Evolutionary conservation across 495 filamentous ascomycete species (phyloP).

Genomic region (Amphirosellinia nigrospora): DNA sequence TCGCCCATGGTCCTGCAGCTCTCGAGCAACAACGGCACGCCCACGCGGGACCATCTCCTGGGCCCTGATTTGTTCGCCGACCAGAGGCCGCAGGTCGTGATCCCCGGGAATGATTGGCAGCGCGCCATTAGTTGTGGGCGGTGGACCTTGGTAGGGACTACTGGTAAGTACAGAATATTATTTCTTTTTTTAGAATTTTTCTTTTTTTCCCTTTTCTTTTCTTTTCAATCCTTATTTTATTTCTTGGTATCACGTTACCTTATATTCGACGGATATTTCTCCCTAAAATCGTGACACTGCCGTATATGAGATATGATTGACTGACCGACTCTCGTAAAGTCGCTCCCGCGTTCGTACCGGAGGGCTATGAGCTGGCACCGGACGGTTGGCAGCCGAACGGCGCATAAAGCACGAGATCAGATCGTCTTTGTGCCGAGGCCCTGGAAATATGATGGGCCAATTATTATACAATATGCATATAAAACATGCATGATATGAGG

Average conservation of each 20-base stretch:
- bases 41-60: conserved; percentile 58
- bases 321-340: conserved; percentile 30
- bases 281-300: neutral
- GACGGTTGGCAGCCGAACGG: conserved; percentile 44
- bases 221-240: neutral
- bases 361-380: conserved; percentile 45
- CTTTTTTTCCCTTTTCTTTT: neutral
- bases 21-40: conserved; percentile 36
- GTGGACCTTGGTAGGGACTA: conserved; percentile 57
- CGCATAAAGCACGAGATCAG: conserved; percentile 17
- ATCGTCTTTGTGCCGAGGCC: neutral
- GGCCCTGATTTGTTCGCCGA: conserved; percentile 48
- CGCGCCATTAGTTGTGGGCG: conserved; percentile 46
- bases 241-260: conserved; percentile 1
- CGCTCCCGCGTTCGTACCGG: conserved; percentile 47
- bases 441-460: neutral
- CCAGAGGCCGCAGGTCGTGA: conserved; percentile 50
- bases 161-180: conserved; percentile 37
- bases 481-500: neutral
- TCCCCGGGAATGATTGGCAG: conserved; percentile 51
- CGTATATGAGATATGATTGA: neutral
- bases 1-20: conserved; percentile 50
- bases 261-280: neutral
- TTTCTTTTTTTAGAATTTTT: neutral
- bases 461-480: neutral